phyloP scores from a whole-genome alignment of 805 yeast species.

The Candida bentonensis region DNA sequence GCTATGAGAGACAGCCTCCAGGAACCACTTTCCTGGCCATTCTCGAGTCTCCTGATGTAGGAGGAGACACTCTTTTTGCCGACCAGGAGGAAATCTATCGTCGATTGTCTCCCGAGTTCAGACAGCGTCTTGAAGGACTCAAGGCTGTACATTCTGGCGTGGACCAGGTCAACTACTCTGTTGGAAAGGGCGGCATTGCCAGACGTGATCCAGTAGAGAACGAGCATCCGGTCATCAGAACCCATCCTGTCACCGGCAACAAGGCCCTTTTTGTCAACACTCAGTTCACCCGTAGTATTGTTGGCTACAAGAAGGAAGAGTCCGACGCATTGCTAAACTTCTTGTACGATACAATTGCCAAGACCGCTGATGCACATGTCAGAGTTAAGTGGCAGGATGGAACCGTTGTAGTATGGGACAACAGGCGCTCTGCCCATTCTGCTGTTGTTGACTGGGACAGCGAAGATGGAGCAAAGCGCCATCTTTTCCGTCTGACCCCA shows the following conservation, averaged over 20 bases:
- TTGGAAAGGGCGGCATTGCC: slow-evolving; percentile 40
- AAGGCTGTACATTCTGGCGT: slow-evolving; percentile 55
- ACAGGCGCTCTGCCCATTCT: slow-evolving; percentile 38
- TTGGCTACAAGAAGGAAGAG: slow-evolving; percentile 39
- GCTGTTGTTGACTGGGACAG: slow-evolving; percentile 32
- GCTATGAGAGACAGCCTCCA: slow-evolving; percentile 63
- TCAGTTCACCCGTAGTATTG: slow-evolving; percentile 34
- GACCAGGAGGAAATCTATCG: slow-evolving; percentile 58
- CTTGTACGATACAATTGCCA: slow-evolving; percentile 32
- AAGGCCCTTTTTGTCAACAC: slow-evolving; percentile 43
- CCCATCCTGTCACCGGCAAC: slow-evolving; percentile 54
- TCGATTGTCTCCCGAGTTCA: slow-evolving; percentile 52
- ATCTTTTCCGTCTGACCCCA: not conserved
- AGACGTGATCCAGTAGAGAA: slow-evolving; percentile 28
- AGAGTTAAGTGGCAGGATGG: slow-evolving; percentile 40
- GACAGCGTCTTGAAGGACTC: slow-evolving; percentile 42
- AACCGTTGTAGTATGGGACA: slow-evolving; percentile 47
- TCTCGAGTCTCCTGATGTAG: slow-evolving; percentile 44
- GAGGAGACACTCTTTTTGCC: slow-evolving; percentile 74
- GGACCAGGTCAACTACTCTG: slow-evolving; percentile 31
- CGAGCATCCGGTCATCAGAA: slow-evolving; percentile 46
- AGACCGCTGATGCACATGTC: slow-evolving; percentile 41
- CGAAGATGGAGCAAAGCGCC: not conserved
- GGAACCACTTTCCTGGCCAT: slow-evolving; percentile 54
- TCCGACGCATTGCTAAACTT: slow-evolving; percentile 33